Base-by-base conservation (phyloP, 169 alveolate genomes). In the Plasmodium falciparum region DNA sequence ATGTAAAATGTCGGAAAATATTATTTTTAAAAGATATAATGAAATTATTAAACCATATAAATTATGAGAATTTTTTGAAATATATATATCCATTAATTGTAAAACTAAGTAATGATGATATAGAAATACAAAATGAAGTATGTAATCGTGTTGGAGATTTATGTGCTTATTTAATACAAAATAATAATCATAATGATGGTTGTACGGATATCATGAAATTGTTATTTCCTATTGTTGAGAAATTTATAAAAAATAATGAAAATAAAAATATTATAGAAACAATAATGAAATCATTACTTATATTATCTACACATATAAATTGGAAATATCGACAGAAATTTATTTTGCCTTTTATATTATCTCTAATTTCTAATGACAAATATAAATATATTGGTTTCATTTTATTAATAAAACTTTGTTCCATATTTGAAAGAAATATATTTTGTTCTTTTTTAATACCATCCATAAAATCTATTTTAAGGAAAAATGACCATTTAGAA, bases 131-230 rank as follows among this genome's bases (percentile, higher is more conserved):
- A 83, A 13, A 83, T 26, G 91, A 83, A 72, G 13, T 83, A 20
- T 83, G 91, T 58, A 69, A 72, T 15, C 59, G 56, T 61, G 56
- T 83, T 20, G 91, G 91, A 6, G 91, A 83, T 29, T 72, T 83
- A 43, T 83, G 91, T 67, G 91, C 91, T 2, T 83, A 83, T 29
- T 11, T 83, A n/a, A 49, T 83, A 50, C 91, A 83, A 63, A 83
- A 61, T 50, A 69, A 69, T 72, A 83, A 50, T 47, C 54, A 50
- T 45, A 54, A 33, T n/a, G 59, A 58, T 26, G 74, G 91, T 39
- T 63, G 71, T n/a, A n/a, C 39, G 2, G 73, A 67, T 22, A 59
- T 83, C 11, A 83, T 83, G 24, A 69, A 24, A 15, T 47, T 83
- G 6, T 49, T 83, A 24, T 83, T 83, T 49, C 91, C 91, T 22